Conservation (phyloP, 2,329 filamentous ascomycete species). For the Xylariaceae sp. region DNA sequence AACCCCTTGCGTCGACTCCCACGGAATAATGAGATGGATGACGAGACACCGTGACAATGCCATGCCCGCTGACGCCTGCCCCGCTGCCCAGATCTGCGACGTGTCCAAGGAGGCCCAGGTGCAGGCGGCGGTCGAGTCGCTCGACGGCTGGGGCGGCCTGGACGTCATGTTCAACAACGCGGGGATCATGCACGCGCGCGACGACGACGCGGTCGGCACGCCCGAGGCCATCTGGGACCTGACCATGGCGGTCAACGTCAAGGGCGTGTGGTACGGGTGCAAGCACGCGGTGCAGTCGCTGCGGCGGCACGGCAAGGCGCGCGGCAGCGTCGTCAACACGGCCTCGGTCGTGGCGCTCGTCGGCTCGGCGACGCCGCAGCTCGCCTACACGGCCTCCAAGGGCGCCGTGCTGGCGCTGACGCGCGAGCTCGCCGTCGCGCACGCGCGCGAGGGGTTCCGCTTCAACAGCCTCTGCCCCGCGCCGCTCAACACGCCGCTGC, state of each 20-base stretch:
- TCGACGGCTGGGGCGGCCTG: slow-evolving; percentile 79
- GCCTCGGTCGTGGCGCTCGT: slow-evolving; percentile 83
- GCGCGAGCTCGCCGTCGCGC: slow-evolving; percentile 82
- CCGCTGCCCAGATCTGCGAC: slow-evolving; percentile 48
- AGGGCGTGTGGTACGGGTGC: slow-evolving; percentile 94
- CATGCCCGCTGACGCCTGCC: slow-evolving; percentile 18
- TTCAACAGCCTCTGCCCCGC: slow-evolving; percentile 91
- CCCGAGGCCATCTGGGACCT: slow-evolving; percentile 90
- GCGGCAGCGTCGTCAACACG: slow-evolving; percentile 83
- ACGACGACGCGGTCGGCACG: slow-evolving; percentile 74
- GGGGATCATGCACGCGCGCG: slow-evolving; percentile 86
- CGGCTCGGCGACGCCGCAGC: slow-evolving; percentile 78
- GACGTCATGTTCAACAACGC: slow-evolving; percentile 98
- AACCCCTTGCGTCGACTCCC: background rate
- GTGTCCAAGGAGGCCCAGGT: slow-evolving; percentile 82
- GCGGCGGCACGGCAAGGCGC: slow-evolving; percentile 70
- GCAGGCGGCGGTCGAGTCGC: slow-evolving; percentile 61
- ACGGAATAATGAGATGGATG: no score
- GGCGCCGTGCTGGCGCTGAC: slow-evolving; percentile 87
- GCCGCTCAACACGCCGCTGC: slow-evolving; percentile 81
- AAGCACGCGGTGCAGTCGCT: slow-evolving; percentile 84
- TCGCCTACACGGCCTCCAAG: slow-evolving; percentile 91
- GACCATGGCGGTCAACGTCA: slow-evolving; percentile 91
- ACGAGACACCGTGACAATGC: background rate
- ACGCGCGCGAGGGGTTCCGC: slow-evolving; percentile 78